phyloP scores from a whole-genome alignment of 768 basidiomycete genomes.

The Russula olivacea region DNA sequence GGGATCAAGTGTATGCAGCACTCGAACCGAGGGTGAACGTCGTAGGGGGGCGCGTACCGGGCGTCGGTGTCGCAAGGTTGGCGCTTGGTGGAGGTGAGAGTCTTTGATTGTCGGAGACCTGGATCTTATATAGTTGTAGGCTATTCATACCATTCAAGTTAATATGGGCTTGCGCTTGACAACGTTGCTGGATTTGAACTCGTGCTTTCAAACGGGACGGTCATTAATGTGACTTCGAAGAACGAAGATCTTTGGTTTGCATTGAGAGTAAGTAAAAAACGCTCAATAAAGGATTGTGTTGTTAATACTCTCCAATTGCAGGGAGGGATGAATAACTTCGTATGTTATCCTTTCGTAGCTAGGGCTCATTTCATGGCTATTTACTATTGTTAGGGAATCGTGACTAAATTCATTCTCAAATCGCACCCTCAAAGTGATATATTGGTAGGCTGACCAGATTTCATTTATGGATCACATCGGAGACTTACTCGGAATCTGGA shows the following conservation, averaged over 20 bases:
- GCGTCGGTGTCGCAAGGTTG: not conserved
- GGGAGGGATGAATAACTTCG: conserved; percentile 22
- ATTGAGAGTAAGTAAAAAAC: conserved; percentile 2
- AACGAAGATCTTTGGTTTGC: conserved; percentile 13
- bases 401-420: conserved; percentile 26
- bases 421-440: conserved; percentile 25
- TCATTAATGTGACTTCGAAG: not conserved
- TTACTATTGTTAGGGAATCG: conserved; percentile 7
- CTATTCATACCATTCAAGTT: conserved; percentile 31
- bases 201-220: conserved; percentile 30
- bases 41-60: not conserved
- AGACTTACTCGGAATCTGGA: not conserved
- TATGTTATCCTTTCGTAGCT: not conserved
- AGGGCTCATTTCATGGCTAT: not conserved
- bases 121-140: conserved; percentile 25
- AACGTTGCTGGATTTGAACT: conserved; percentile 30
- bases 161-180: conserved; percentile 34
- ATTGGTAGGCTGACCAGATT: conserved; percentile 15
- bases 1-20: not conserved
- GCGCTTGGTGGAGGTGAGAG: conserved; percentile 21
- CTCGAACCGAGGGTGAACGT: not conserved
- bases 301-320: not conserved
- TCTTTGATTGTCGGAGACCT: not conserved
- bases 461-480: not conserved
- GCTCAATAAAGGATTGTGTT: not conserved